Evolutionary conservation across 352 stramenopile species (phyloP), one percentile per base, ranked within the genome.

Genomic region (Phytophthora citrophthora): DNA sequence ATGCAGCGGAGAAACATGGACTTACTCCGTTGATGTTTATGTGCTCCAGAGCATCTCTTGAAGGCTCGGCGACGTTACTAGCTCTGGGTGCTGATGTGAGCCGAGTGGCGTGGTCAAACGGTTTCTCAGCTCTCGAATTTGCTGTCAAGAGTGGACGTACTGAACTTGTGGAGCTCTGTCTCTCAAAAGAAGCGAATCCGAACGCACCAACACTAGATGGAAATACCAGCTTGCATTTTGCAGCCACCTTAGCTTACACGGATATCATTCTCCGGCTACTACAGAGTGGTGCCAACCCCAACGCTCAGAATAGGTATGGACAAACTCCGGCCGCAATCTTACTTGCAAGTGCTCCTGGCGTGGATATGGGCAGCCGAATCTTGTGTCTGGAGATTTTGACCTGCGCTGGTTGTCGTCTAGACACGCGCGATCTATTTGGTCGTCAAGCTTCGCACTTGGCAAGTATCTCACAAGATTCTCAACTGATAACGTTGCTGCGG

Each of bases 11-110:
- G 49, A 83, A 76, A 13, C 60, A 86, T 23, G 88, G 88, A 1
- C 61, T 85, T 49, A 96, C 88, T n/a, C 83, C 88, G 4, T 71
- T 96, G 13, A 93, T 95, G 84, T 66, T 72, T 12, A 92, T 95
- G 79, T 91, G 83, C 27, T 59, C 61, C 2, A 64, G 64, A 26
- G 72, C 70, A 3, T 94, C 76, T 9, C 54, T 91, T 4, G 88
- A 95, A 81, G 86, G 85, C 4, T 75, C 80, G 8, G 74, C 83
- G 13, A 93, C 83, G 9, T 59, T 96, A 7, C 54, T 96, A 4
- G 80, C 79, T 2, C 72, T 95, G 31, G 88, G 88, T n/a, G 86
- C 85, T 11, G 67, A 88, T 47, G 63, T 95, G 23, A 62, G 73
- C 50, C 60, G 64, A 7, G 68, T 89, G 7, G 86, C 86, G 20